Evolutionary conservation across 2,329 filamentous ascomycete genomes (phyloP).

Genomic region (Lachnum nothofagi): DNA sequence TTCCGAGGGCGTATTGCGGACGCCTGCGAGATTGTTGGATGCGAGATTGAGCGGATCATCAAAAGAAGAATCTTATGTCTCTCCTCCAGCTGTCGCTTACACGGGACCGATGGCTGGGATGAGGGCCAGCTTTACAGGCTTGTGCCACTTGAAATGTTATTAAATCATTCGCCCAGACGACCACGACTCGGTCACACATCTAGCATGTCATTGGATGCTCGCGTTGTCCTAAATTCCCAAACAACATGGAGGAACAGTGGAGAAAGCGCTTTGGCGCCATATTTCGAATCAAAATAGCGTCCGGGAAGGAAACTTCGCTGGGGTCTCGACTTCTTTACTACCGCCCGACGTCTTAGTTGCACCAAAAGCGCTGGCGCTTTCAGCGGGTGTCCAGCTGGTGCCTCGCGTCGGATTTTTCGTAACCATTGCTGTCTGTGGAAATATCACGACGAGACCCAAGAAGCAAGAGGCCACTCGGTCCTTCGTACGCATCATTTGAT

Average conservation of each 20-base stretch:
- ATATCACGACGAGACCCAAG: too few relatives aligned
- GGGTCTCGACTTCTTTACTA: background rate
- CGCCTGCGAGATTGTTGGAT: background rate
- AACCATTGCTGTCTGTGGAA: too few relatives aligned
- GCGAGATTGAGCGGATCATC: background rate
- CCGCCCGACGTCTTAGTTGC: background rate
- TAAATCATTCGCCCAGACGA: too few relatives aligned
- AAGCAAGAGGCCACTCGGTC: too few relatives aligned
- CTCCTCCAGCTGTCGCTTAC: constrained; percentile 1
- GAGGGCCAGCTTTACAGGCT: background rate
- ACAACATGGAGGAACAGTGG: too few relatives aligned
- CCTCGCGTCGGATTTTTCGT: too few relatives aligned
- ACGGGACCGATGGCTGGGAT: background rate
- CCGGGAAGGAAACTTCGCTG: too few relatives aligned
- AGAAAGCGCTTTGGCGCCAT: too few relatives aligned
- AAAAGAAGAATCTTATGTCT: constrained; percentile 7
- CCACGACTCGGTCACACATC: background rate
- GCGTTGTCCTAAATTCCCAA: too few relatives aligned
- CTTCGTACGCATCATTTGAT: background rate
- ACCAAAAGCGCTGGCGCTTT: background rate
- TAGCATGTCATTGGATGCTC: background rate
- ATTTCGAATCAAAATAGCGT: too few relatives aligned
- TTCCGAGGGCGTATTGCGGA: background rate
- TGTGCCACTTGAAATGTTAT: constrained; percentile 1
- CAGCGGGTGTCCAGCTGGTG: background rate